Evolutionary conservation across 768 basidiomycete genomes (phyloP).

Genomic region (Xanthoconium stramineum): DNA sequence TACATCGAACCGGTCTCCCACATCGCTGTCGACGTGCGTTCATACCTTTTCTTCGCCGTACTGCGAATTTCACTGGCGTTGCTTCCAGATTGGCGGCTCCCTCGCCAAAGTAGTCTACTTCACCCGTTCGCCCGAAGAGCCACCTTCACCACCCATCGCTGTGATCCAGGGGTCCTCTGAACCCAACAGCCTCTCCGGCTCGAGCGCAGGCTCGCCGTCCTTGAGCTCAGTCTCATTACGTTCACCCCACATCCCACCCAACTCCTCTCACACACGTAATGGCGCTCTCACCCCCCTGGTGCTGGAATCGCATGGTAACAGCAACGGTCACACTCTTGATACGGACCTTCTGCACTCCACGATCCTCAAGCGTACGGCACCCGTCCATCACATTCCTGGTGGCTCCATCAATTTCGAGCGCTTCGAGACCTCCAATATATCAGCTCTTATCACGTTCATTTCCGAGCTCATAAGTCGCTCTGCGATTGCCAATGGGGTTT

Average conservation of each 20-base stretch:
- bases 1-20: constrained; percentile 97
- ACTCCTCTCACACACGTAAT: constrained; percentile 40
- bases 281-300: constrained; percentile 84
- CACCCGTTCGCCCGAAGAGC: constrained; percentile 86
- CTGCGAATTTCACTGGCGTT: not conserved
- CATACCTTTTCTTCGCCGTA: not conserved
- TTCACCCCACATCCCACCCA: constrained; percentile 26
- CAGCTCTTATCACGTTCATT: constrained; percentile 83
- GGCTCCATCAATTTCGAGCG: constrained; percentile 97
- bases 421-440: constrained; percentile 89
- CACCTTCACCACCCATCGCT: constrained; percentile 67
- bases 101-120: constrained; percentile 98
- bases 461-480: constrained; percentile 82
- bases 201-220: constrained; percentile 28
- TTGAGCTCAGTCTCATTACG: constrained; percentile 5
- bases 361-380: constrained; percentile 62
- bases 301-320: constrained; percentile 48
- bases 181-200: constrained; percentile 43
- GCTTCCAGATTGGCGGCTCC: constrained; percentile 85
- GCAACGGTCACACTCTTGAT: constrained; percentile 30
- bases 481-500: constrained; percentile 80
- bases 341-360: constrained; percentile 54
- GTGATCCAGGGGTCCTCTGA: constrained; percentile 56
- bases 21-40: constrained; percentile 92
- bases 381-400: constrained; percentile 76